Percentiles rank a stretch among this genome's conserved stretches.
Evolutionary conservation across 129 eudicot species (phyloP).

Genomic region (Arctium minus): DNA sequence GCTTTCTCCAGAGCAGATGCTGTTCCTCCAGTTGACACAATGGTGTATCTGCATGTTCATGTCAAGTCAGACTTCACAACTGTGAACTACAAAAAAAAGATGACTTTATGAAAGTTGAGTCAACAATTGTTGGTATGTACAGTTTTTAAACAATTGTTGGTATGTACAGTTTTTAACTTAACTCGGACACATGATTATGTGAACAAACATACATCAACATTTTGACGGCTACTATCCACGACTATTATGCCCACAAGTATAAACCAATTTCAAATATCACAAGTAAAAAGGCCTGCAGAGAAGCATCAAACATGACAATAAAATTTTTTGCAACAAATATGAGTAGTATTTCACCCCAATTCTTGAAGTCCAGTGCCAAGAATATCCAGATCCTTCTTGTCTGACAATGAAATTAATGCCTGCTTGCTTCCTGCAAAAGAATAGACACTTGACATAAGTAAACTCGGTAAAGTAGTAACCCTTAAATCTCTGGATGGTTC

Average conservation of each 20-base stretch:
- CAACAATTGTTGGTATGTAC: neutral
- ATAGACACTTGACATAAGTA: neutral
- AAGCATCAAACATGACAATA: neutral
- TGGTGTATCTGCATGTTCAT: constrained; percentile 52
- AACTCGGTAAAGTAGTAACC: neutral
- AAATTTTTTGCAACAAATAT: neutral
- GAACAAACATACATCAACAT: neutral
- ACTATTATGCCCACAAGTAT: neutral
- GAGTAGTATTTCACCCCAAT: constrained; percentile 55
- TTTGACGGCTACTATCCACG: neutral
- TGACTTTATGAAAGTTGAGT: neutral
- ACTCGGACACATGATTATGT: neutral
- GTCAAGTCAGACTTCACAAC: neutral
- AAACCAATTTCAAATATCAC: neutral
- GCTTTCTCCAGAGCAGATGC: constrained; percentile 76
- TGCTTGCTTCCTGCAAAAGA: constrained; percentile 59
- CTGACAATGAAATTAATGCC: constrained; percentile 83
- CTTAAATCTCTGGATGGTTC: neutral
- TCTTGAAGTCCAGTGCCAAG: constrained; percentile 88
- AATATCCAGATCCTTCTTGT: constrained; percentile 71
- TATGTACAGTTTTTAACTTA: neutral
- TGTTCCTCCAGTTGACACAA: constrained; percentile 99
- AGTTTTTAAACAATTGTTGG: neutral
- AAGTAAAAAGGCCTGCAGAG: neutral
- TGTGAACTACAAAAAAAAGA: constrained; percentile 5